Conservation (phyloP, 108 stramenopile genomes). For the Chaetoceros tenuissimus region DNA sequence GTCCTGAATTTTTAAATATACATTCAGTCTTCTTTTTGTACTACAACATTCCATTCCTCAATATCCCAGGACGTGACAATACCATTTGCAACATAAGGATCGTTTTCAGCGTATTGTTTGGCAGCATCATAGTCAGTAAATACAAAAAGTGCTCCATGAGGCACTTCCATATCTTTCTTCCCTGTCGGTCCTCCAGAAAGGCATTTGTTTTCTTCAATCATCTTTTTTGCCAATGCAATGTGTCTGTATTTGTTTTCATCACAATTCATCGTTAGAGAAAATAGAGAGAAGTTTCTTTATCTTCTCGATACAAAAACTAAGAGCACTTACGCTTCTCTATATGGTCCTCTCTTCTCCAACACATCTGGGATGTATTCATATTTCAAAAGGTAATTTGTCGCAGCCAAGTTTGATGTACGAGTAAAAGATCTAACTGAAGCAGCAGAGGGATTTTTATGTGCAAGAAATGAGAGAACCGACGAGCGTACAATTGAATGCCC, state of each 20-base stretch:
- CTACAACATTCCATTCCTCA: slow-evolving; percentile 74
- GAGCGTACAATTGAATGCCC: not conserved
- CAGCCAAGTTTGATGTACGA: not conserved
- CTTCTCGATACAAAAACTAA: too few species aligned
- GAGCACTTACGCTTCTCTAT: too few species aligned
- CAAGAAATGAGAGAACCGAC: not conserved
- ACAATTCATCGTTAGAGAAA: too few species aligned
- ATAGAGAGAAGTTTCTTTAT: too few species aligned
- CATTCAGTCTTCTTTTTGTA: slow-evolving; percentile 49
- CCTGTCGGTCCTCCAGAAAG: slow-evolving; percentile 61
- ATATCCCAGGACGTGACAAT: slow-evolving; percentile 67
- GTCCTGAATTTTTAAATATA: too few species aligned
- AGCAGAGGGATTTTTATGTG: not conserved
- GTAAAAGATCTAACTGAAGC: not conserved
- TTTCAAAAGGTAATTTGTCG: slow-evolving; percentile 30
- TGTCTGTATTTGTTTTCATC: too few species aligned
- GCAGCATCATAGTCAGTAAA: slow-evolving; percentile 62
- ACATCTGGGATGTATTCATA: slow-evolving; percentile 84
- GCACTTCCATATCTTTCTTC: slow-evolving; percentile 36
- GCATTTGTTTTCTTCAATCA: slow-evolving; percentile 53
- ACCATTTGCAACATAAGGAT: slow-evolving; percentile 70
- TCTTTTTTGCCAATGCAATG: slow-evolving; percentile 53
- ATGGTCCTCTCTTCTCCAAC: slow-evolving; percentile 72
- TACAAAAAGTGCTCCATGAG: slow-evolving; percentile 66
- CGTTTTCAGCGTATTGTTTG: slow-evolving; percentile 48